Conservation (phyloP, 306 rosid species). For the Pterocarpus macrocarpus region DNA sequence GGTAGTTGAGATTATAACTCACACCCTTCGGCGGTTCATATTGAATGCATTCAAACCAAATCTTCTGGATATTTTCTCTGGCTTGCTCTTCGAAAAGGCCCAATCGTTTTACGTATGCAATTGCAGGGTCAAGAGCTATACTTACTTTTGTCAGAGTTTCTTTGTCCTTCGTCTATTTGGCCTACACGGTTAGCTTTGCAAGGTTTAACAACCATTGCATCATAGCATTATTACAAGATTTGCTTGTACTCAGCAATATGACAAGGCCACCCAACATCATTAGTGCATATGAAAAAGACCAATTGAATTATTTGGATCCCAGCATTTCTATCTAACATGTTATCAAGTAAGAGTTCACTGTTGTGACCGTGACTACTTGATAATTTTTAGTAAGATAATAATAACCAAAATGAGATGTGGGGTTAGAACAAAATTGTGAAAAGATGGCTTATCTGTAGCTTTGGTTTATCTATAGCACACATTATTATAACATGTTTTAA, state of each 20-base stretch:
- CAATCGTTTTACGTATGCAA: neutral
- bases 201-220: conserved; percentile 21
- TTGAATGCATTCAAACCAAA: too few relatives aligned
- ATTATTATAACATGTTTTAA: neutral
- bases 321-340: neutral
- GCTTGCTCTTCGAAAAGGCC: neutral
- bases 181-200: neutral
- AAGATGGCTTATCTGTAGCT: neutral
- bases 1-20: too few relatives aligned
- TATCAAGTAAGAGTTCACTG: neutral
- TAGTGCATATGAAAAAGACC: neutral
- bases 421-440: neutral
- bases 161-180: neutral
- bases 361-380: conserved; percentile 2
- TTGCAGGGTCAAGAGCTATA: neutral
- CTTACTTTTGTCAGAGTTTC: conserved; percentile 12
- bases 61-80: too few relatives aligned
- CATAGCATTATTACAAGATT: conserved; percentile 15
- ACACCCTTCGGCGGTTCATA: too few relatives aligned
- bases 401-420: neutral
- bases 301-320: neutral
- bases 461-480: neutral
- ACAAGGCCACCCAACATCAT: neutral
- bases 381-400: neutral
- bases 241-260: neutral